A percentile compares a stretch with the other conserved stretches of the same genome.
Evolutionary conservation across 192 early-diverging fungal genomes (phyloP).

Genomic region (Umbelopsis sp.): DNA sequence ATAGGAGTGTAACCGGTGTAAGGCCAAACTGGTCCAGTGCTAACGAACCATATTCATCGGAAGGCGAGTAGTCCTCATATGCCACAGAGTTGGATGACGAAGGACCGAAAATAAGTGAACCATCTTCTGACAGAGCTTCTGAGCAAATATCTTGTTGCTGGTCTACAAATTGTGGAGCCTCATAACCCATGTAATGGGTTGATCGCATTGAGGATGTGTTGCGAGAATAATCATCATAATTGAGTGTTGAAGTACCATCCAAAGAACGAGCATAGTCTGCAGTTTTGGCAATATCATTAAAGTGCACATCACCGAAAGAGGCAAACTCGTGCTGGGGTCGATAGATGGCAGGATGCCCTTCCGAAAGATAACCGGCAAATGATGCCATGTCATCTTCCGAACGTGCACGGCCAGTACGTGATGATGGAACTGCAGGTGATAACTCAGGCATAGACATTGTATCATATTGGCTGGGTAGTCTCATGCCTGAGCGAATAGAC

Average conservation of each 20-base stretch:
- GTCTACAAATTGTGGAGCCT: neutral
- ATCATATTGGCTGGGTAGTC: slow-evolving; percentile 21
- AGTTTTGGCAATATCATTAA: neutral
- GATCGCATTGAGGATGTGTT: slow-evolving; percentile 18
- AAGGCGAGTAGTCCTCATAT: slow-evolving; percentile 7
- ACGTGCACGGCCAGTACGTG: neutral
- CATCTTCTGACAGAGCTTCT: slow-evolving; percentile 12
- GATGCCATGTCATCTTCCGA: slow-evolving; percentile 14
- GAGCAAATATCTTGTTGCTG: slow-evolving; percentile 18
- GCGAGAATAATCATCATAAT: slow-evolving; percentile 17
- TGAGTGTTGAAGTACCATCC: slow-evolving; percentile 9
- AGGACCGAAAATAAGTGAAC: slow-evolving; percentile 6
- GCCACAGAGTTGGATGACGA: slow-evolving; percentile 7
- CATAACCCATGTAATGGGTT: slow-evolving; percentile 1
- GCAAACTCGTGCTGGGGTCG: slow-evolving; percentile 12
- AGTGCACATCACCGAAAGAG: slow-evolving; percentile 9
- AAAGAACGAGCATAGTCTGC: neutral
- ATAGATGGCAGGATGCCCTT: slow-evolving; percentile 16
- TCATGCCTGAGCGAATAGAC: neutral
- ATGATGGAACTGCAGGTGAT: slow-evolving; percentile 11
- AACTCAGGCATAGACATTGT: slow-evolving; percentile 34
- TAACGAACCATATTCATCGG: slow-evolving; percentile 12
- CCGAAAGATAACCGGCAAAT: slow-evolving; percentile 9
- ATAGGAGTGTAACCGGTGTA: slow-evolving; percentile 12
- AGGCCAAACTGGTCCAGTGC: slow-evolving; percentile 16